A percentile compares a stretch with the other conserved stretches of the same genome.
phyloP scores from a whole-genome alignment of 1,284 basidiomycete species.

The Heterobasidion parviporum region DNA sequence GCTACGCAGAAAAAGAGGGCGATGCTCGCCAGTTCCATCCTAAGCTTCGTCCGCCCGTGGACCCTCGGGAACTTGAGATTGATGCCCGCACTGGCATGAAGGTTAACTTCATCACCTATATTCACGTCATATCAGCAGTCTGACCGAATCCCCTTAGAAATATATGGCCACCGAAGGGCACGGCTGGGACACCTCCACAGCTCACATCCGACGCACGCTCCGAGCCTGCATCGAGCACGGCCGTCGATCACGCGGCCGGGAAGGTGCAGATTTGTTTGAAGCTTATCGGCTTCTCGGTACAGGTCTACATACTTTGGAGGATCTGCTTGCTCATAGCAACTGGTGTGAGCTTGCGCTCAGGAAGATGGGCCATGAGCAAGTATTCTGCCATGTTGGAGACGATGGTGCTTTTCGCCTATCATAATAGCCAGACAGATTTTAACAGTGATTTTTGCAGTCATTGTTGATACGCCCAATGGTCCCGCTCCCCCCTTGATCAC shows the following conservation, averaged over 20 bases:
- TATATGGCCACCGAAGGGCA: constrained; percentile 57
- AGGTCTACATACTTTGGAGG: constrained; percentile 68
- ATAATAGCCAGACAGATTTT: neutral
- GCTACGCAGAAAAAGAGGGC: constrained; percentile 68
- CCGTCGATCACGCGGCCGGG: constrained; percentile 44
- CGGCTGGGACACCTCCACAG: constrained; percentile 76
- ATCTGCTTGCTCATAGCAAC: constrained; percentile 76
- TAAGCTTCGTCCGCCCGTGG: constrained; percentile 70
- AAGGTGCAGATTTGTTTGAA: constrained; percentile 62
- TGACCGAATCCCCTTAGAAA: constrained; percentile 23
- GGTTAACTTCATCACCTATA: constrained; percentile 29
- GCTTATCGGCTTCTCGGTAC: constrained; percentile 65
- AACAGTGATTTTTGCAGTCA: constrained; percentile 24
- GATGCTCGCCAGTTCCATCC: constrained; percentile 60
- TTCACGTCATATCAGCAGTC: constrained; percentile 3
- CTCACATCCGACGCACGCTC: constrained; percentile 64
- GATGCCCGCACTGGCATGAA: constrained; percentile 84
- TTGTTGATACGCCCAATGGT: constrained; percentile 66
- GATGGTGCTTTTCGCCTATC: constrained; percentile 32
- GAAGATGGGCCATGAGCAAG: constrained; percentile 65
- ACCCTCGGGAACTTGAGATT: constrained; percentile 68
- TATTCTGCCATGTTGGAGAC: constrained; percentile 85
- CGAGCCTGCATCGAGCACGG: constrained; percentile 54
- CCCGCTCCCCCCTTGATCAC: constrained; percentile 74
- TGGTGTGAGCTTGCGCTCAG: constrained; percentile 70